A percentile compares a stretch with the other conserved stretches of the same genome.
phyloP scores from a whole-genome alignment of 2,329 filamentous ascomycete species.

The Alternaria sp. region DNA sequence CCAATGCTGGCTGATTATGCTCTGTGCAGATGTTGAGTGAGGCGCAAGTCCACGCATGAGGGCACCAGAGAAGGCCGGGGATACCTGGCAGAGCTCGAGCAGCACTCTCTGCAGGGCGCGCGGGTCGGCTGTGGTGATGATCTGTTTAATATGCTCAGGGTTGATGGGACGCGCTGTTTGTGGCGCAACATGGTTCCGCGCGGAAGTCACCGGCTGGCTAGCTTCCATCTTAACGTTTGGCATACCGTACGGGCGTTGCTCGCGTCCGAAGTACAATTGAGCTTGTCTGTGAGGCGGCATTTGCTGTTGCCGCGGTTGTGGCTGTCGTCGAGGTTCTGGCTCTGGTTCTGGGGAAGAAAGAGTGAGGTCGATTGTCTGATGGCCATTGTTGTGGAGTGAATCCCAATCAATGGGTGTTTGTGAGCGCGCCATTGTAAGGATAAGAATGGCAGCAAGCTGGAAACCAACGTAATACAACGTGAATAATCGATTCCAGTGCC shows the following conservation, averaged over 20 bases:
- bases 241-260: constrained; percentile 6
- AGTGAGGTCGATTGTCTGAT: constrained; percentile 39
- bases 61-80: constrained; percentile 45
- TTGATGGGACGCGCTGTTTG: constrained; percentile 27
- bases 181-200: not conserved
- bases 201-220: not conserved
- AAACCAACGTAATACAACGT: not conserved
- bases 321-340: constrained; percentile 15
- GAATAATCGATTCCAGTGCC: not conserved
- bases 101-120: constrained; percentile 32
- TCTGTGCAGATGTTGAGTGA: constrained; percentile 39
- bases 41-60: constrained; percentile 44
- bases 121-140: constrained; percentile 36
- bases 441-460: not conserved
- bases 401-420: constrained; percentile 1
- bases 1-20: constrained; percentile 22
- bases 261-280: constrained; percentile 21
- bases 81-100: constrained; percentile 41
- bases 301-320: constrained; percentile 5
- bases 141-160: constrained; percentile 38
- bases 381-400: not conserved
- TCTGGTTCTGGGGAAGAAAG: constrained; percentile 35
- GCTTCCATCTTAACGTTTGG: constrained; percentile 7
- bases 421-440: constrained; percentile 9
- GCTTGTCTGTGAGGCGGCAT: constrained; percentile 17